Evolutionary conservation across 352 stramenopile species (phyloP), one percentile per base, ranked within the genome.

Genomic region (Phytophthora sp.): DNA sequence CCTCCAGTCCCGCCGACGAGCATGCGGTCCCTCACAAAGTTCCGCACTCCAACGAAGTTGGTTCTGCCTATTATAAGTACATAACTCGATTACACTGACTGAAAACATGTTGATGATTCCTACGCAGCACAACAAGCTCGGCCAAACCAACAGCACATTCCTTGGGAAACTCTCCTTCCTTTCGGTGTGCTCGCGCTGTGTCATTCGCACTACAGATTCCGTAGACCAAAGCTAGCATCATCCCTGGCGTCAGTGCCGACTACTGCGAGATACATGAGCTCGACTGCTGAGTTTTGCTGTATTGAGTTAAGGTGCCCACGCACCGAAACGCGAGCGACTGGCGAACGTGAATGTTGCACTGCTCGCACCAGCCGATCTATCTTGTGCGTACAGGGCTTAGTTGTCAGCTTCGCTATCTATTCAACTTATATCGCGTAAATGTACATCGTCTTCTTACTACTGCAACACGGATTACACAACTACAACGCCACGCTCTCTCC

Each of bases 1-100:
- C 31, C 20, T 24, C 24, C 43, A 0, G 20, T 54, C 0, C 45
- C 28, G 6, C 30, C 31, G n/a, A 69, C 35, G 41, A 45, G 45
- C 15, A 70, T 74, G 55, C 59, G 49, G 1, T 70, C 59, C 15
- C 59, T 54, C 27, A 67, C 66, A 10, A 74, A 59, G 30, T 46
- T 74, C 28, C 53, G 54, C 18, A 67, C 46, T 59, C 54, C 60
- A 23, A 62, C 37, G 3, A 74, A 70, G 60, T 46, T 69, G 26
- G 49, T 41, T 8, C 60, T 46, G 24, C 48, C 61, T n/a, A n/a
- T n/a, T n/a, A n/a, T n/a, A n/a, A n/a, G n/a, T n/a, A n/a, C n/a
- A n/a, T n/a, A n/a, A n/a, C n/a, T n/a, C n/a, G n/a, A n/a, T n/a
- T n/a, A n/a, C n/a, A n/a, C n/a, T n/a, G n/a, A n/a, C n/a, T n/a